A percentile compares a stretch with the other conserved stretches of the same genome.
Evolutionary conservation across 306 rosid species (phyloP).

Genomic region (Herpetospermum pedunculosum): DNA sequence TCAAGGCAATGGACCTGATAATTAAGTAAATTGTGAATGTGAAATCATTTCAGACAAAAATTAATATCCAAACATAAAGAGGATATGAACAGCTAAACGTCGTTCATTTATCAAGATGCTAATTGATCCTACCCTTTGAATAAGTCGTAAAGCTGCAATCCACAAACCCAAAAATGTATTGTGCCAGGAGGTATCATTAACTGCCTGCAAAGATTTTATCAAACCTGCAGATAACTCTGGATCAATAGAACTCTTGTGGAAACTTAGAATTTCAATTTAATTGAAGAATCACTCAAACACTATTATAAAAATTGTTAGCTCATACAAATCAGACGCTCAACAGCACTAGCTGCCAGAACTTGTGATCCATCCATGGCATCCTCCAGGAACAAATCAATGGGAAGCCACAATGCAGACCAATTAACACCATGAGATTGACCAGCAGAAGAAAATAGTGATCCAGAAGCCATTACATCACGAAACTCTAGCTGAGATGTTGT

Average conservation of each 20-base stretch:
- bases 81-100: not conserved
- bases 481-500: conserved; percentile 31
- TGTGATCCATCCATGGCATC: conserved; percentile 75
- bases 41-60: not conserved
- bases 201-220: conserved; percentile 62
- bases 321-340: conserved; percentile 60
- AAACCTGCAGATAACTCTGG: conserved; percentile 49
- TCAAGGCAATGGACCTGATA: not conserved
- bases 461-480: conserved; percentile 39
- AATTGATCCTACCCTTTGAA: conserved; percentile 69
- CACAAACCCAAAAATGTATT: conserved; percentile 75
- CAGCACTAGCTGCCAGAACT: conserved; percentile 49
- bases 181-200: conserved; percentile 71
- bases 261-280: not conserved
- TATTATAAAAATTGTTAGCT: conserved; percentile 1
- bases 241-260: conserved; percentile 14
- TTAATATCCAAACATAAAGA: not conserved
- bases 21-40: not conserved
- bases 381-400: conserved; percentile 78
- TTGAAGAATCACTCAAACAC: conserved; percentile 2
- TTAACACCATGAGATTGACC: conserved; percentile 46
- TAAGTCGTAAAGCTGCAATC: conserved; percentile 76
- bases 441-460: conserved; percentile 36
- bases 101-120: not conserved
- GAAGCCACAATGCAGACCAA: conserved; percentile 79